Base-by-base conservation (phyloP, 2,329 filamentous ascomycete species). In the Phialocephala sp. region DNA sequence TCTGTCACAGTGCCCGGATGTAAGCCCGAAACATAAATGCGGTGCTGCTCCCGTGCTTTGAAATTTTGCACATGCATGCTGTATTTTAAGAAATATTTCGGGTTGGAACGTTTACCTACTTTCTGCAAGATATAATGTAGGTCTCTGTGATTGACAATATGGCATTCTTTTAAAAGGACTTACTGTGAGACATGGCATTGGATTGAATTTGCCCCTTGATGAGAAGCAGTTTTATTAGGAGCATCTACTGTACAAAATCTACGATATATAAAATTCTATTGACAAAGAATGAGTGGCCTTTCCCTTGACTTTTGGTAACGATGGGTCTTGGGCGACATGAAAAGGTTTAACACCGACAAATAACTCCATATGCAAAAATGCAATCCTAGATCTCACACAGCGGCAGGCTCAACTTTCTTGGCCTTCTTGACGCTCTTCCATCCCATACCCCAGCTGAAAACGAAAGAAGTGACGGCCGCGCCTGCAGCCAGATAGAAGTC, bases 371-470 rank as follows among this genome's bases (percentile, higher is more conserved):
- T 32, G 27, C 27, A 32, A 32, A 32, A 32, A 32, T 32, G 15
- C 37, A 41, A 41, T 18, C 2, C 37, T 18, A 41, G 11, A 41
- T 12, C 37, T 41, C 15, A 41, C 9, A 12, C 37, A 41, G 37
- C 37, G 3, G 37, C 37, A 14, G 50, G n/a, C 45, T 52, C n/a
- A 24, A 41, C 64, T 4, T 60, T 56, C 43, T 66, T 67, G 68
- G 77, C 78, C 69, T 80, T 78, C 32, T 80, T 78, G 22, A 83
- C 75, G 66, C 81, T 78, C 8, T 76, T 76, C 77, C 80, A 83
- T 0, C 82, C 83, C 71, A 84, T 78, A 0, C 80, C 82, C 71
- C 79, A 80, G 0, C 76, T 72, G 1, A 77, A 72, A 0, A 79
- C 27, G 24, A 83, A 77, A 41, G 72, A 70, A 2, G 60, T 66